These are phyloP conservation scores for Aaosphaeria pasadenensis DNA, from an alignment of 2,329 filamentous ascomycete genomes.

Conservation along the genomic window DNA sequence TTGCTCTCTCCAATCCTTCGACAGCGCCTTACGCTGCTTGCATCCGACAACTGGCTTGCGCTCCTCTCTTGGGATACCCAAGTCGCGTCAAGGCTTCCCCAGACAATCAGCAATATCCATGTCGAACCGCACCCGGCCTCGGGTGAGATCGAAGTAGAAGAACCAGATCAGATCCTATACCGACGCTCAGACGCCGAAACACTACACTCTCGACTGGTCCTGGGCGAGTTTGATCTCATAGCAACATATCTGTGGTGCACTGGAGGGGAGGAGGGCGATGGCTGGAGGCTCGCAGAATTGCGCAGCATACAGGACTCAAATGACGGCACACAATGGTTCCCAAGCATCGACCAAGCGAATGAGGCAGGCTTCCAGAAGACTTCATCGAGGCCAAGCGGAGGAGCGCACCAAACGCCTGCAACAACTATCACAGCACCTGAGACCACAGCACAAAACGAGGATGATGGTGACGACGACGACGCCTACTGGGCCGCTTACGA, in stretches of 20 bases:
- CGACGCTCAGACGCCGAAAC: slow-evolving; percentile 73
- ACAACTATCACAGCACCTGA: slow-evolving; percentile 8
- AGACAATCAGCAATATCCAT: slow-evolving; percentile 59
- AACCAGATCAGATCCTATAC: slow-evolving; percentile 61
- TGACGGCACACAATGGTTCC: slow-evolving; percentile 58
- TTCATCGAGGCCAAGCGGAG: slow-evolving; percentile 16
- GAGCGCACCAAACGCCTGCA: slow-evolving; percentile 5
- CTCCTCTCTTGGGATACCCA: slow-evolving; percentile 67
- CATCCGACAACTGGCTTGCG: slow-evolving; percentile 66
- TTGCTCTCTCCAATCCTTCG: slow-evolving; percentile 62
- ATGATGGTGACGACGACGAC: slow-evolving; percentile 68
- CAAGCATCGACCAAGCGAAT: slow-evolving; percentile 60
- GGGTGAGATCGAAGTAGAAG: slow-evolving; percentile 74
- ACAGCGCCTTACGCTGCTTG: slow-evolving; percentile 62
- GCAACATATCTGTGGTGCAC: slow-evolving; percentile 70
- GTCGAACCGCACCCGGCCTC: slow-evolving; percentile 79
- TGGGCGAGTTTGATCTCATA: slow-evolving; percentile 60
- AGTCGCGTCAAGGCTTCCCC: slow-evolving; percentile 57
- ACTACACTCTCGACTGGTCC: slow-evolving; percentile 62
- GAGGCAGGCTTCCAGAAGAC: slow-evolving; percentile 39
- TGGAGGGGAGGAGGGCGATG: slow-evolving; percentile 61
- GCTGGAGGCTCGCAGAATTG: slow-evolving; percentile 73
- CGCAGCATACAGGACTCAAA: slow-evolving; percentile 54
- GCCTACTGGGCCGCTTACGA: slow-evolving; percentile 82
- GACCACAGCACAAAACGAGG: slow-evolving; percentile 20